Evolutionary conservation across 2,329 filamentous ascomycete species (phyloP), one percentile per base, ranked within the genome.

Genomic region (Penicillium sp.): DNA sequence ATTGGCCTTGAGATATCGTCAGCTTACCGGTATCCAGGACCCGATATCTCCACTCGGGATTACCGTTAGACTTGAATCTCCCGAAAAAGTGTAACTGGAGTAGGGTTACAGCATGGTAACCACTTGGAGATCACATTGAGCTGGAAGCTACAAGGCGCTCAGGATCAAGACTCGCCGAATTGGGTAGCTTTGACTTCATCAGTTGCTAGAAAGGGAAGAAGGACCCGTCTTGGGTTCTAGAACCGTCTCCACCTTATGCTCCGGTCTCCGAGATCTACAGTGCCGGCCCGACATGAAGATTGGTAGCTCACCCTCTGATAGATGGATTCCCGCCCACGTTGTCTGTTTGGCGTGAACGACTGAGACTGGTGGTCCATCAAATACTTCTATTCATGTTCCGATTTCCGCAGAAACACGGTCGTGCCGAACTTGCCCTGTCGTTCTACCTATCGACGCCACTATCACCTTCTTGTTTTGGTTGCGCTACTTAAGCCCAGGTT

Each of bases 31-130:
- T 22, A 4, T 4, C 19, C 3, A n/a, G 10, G 7, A 47, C 44
- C 50, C 18, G 37, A 35, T 56, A 50, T 47, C 39, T 56, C 54
- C 54, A 54, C 43, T 24, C 35, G 33, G n/a, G 11, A 54, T 55
- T 44, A 24, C 27, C 46, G 16, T 22, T 18, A 11, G n/a, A 10
- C 44, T 10, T 39, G 33, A 31, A 11, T 5, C 37, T 41, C 31
- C 47, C 39, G n/a, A 19, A 41, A 41, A 9, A 10, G 31, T 33
- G 13, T 40, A 31, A 13, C 47, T 36, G 31, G n/a, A 24, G 27
- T 36, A 44, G n/a, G 24, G 39, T 46, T 37, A 47, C 40, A 44
- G 18, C 39, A 7, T 36, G 27, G 27, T 16, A 7, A 44, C 22
- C 19, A 16, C 3, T 36, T 35, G n/a, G n/a, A 35, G 11, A 46